Evolutionary conservation across 345 rosid species (phyloP), one percentile per base, ranked within the genome.

Genomic region (Lepidium africanum): DNA sequence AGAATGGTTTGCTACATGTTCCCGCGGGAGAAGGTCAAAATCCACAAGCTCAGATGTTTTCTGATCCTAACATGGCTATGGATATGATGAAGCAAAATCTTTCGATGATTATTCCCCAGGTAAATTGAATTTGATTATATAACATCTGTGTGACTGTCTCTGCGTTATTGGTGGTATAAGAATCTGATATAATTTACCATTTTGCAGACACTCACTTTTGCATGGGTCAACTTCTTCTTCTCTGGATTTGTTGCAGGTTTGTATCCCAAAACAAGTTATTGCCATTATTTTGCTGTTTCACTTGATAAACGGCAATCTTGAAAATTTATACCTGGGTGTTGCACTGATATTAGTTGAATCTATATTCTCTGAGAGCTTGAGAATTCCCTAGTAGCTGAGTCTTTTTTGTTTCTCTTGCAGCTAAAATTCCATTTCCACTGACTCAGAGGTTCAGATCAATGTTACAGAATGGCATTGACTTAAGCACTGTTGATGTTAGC

Each of bases 1-100:
- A 94, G 78, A 91, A 94, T 77, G 97, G 99, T 47, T 83, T 95
- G 61, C 69, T 95, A 65, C 59, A 63, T 79, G 96, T 95, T 74
- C 99, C 97, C 0, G 91, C 87, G 71, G 97, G 87, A 1, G 85
- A 87, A 78, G 89, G 75, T 48, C 85, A 70, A 68, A 95, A 95
- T 76, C 70, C 97, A 3, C 99, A 95, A 78, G 99, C 99, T 0
- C 96, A 89, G 67, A 95, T 95, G 99, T 87, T 95, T 71, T 91
- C 99, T 71, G 99, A 95, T 79, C 99, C 97, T 13, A 95, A 95
- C 77, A 91, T 95, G 97, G 99, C 99, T 15, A 91, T 91, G 99
- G 99, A 91, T 69, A 95, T 95, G 96, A 91, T 95, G 99, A 95
- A 95, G 89, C 91, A 95, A 70, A 91, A 95, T 75, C 96, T 95